Base-by-base conservation (phyloP, 2,329 filamentous ascomycete species). In the Beauveria brongniartii region DNA sequence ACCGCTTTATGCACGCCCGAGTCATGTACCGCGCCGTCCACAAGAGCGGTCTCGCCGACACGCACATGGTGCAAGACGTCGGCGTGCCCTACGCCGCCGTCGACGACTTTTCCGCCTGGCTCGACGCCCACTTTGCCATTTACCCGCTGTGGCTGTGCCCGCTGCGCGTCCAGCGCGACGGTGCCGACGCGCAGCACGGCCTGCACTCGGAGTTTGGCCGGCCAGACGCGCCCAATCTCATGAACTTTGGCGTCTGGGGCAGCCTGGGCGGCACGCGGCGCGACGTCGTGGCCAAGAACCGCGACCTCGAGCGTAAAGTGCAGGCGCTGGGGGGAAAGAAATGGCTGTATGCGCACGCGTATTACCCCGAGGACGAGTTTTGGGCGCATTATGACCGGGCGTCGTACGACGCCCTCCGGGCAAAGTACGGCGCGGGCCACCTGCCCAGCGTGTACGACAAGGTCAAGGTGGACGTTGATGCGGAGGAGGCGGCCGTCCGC, bases 331-430 rank as follows among this genome's bases (percentile, higher is more conserved):
- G 81, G 2, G 87, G 87, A 6, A 85, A 84, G 75, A 89, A 89
- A 72, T 88, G 85, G 77, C 73, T 90, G 1, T 90, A 90, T 64
- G 85, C 86, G 1, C 86, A 89, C 61, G 83, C 84, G 0, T 89
- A 86, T 71, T 88, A 88, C 69, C 76, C 73, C 20, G 76, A 81
- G 65, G 71, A 82, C 0, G 87, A 90, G 64, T 90, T 90, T 69
- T 89, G 87, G 86, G 70, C 75, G 10, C 77, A 82, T 58, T 90
- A 89, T 63, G 81, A 88, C 68, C 75, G 78, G 43, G 66, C 73
- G 8, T 82, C 82, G 67, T 89, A 90, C 63, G 81, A 88, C 50
- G 70, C 68, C 3, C 71, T 89, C 57, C 74, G 87, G 20, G 69
- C 71, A 26, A 83, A 81, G 67, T 90, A 89, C 67, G 72, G 76